Evolutionary conservation across 345 rosid species (phyloP).

Genomic region (Firmiana major): DNA sequence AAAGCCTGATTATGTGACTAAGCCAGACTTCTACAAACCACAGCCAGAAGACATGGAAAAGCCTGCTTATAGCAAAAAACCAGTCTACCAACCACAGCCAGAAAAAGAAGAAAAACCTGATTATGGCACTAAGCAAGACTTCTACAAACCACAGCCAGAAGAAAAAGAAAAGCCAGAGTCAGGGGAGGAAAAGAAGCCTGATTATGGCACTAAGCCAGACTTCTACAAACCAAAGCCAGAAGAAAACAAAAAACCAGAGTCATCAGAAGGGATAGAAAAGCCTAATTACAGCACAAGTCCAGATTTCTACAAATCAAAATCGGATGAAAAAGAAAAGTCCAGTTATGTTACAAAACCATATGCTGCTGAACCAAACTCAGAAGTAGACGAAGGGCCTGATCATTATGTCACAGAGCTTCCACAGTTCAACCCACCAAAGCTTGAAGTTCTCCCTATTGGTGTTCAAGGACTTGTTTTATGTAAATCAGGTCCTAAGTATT

Average conservation of each 20-base stretch:
- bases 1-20: background rate
- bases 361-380: too few species aligned
- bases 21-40: background rate
- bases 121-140: background rate
- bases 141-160: background rate
- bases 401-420: background rate
- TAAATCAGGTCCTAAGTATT: constrained; percentile 31
- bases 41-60: background rate
- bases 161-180: background rate
- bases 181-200: constrained; percentile 14
- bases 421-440: background rate
- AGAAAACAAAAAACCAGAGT: background rate
- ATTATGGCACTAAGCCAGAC: background rate
- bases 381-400: background rate
- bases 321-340: too few species aligned
- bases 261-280: background rate
- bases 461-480: constrained; percentile 60
- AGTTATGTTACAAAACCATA: too few species aligned
- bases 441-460: constrained; percentile 27
- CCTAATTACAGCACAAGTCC: background rate
- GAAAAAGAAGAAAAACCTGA: background rate
- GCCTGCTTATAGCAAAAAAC: background rate
- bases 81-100: background rate
- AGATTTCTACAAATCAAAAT: too few species aligned
- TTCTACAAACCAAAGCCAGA: constrained; percentile 18